Evolutionary conservation across 768 basidiomycete species (phyloP).

Genomic region (Auricularia heimuer): DNA sequence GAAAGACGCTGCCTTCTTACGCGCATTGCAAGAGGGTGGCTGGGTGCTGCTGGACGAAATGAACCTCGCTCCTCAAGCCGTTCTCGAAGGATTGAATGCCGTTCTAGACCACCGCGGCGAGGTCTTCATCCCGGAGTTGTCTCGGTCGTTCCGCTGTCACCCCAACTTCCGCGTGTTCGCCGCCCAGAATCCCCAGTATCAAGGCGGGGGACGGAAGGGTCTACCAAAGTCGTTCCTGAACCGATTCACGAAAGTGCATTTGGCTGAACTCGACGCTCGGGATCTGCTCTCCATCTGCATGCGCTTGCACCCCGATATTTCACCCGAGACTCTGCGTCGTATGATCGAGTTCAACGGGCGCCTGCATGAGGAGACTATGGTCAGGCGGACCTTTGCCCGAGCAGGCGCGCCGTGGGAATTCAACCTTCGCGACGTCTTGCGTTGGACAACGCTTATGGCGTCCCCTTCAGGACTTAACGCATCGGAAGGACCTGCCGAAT

Average conservation of each 20-base stretch:
- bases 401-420: constrained; percentile 95
- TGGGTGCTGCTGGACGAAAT: constrained; percentile 99
- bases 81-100: constrained; percentile 94
- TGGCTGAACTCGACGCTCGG: constrained; percentile 68
- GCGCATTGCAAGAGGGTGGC: constrained; percentile 86
- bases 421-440: constrained; percentile 87
- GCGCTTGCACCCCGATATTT: constrained; percentile 56
- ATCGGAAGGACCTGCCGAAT: constrained; percentile 31
- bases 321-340: constrained; percentile 40
- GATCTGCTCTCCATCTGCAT: constrained; percentile 76
- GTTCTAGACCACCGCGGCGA: constrained; percentile 91
- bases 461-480: constrained; percentile 25
- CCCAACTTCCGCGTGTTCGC: constrained; percentile 96
- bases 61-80: constrained; percentile 95
- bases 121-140: constrained; percentile 91
- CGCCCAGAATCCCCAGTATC: constrained; percentile 91
- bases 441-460: constrained; percentile 57
- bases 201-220: constrained; percentile 96
- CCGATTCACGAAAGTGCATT: constrained; percentile 94
- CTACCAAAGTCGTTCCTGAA: constrained; percentile 96
- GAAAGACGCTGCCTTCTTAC: constrained; percentile 94
- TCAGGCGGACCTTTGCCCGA: constrained; percentile 56
- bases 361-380: constrained; percentile 57
- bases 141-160: constrained; percentile 77
- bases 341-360: constrained; percentile 80